A percentile compares a stretch with the other conserved stretches of the same genome.
Conservation (phyloP, 805 yeast species). For the Cyberlindnera nakhonratchasimensis region DNA sequence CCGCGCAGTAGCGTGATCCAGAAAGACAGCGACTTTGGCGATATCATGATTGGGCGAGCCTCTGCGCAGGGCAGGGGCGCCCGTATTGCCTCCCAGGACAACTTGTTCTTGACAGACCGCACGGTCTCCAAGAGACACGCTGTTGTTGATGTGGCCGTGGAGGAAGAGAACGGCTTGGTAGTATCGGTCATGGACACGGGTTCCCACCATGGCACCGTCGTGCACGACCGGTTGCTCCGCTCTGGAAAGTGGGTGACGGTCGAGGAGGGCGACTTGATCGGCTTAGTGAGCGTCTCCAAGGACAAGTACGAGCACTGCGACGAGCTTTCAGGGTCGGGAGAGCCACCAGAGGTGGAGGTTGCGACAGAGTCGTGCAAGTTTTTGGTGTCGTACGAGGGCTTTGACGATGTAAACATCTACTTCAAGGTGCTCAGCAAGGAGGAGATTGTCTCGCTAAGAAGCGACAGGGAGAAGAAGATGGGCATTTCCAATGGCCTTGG, state of each 20-base stretch:
- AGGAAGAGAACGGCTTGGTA: too few species aligned
- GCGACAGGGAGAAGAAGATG: neutral
- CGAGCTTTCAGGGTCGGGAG: neutral
- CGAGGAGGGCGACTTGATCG: slow-evolving; percentile 10
- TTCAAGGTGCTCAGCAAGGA: slow-evolving; percentile 6
- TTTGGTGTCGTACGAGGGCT: slow-evolving; percentile 5
- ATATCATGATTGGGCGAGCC: slow-evolving; percentile 3
- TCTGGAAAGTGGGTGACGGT: neutral
- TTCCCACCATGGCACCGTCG: slow-evolving; percentile 15
- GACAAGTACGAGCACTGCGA: neutral
- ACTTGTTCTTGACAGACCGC: slow-evolving; percentile 6
- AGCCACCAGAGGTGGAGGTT: too few species aligned
- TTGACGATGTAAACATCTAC: neutral
- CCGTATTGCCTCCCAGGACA: slow-evolving; percentile 3
- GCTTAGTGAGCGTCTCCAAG: slow-evolving; percentile 8
- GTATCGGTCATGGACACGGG: slow-evolving; percentile 1
- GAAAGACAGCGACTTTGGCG: neutral
- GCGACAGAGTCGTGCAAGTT: slow-evolving; percentile 7
- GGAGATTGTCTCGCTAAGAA: slow-evolving; percentile 4
- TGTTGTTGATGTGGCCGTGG: neutral
- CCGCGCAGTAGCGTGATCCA: neutral
- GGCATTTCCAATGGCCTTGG: neutral
- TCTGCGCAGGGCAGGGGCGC: neutral
- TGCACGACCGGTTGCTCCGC: slow-evolving; percentile 3
- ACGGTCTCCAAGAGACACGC: slow-evolving; percentile 9